Conservation (phyloP, 768 basidiomycete species). For the Imleria badia region DNA sequence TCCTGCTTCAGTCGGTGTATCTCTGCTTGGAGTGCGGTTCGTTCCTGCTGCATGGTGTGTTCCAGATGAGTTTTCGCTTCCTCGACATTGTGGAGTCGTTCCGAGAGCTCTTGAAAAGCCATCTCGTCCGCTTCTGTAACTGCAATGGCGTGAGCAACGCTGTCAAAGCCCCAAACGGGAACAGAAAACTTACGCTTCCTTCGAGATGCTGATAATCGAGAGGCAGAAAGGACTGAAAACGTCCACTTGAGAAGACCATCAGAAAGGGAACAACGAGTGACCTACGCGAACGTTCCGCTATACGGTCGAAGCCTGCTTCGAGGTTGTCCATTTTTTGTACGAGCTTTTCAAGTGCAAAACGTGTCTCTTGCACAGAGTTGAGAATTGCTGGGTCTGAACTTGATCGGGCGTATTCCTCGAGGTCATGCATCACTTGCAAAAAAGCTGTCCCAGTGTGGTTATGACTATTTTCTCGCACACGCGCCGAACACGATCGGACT, state of each 20-base stretch:
- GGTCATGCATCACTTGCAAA: slow-evolving; percentile 59
- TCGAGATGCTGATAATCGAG: slow-evolving; percentile 64
- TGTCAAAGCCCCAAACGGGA: not conserved
- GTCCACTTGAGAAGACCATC: slow-evolving; percentile 1
- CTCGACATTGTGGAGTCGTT: slow-evolving; percentile 61
- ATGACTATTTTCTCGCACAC: not conserved
- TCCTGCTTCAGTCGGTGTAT: slow-evolving; percentile 51
- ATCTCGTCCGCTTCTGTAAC: slow-evolving; percentile 75
- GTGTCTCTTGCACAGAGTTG: slow-evolving; percentile 61
- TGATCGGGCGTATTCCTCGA: slow-evolving; percentile 55
- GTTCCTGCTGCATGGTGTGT: slow-evolving; percentile 56
- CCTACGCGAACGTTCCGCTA: slow-evolving; percentile 82
- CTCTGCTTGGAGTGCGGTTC: slow-evolving; percentile 53
- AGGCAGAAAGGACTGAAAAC: slow-evolving; percentile 68
- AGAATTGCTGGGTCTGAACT: slow-evolving; percentile 47
- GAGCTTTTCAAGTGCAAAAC: slow-evolving; percentile 62
- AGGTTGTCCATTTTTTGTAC: slow-evolving; percentile 77
- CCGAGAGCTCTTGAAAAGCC: slow-evolving; percentile 67
- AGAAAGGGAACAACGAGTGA: not conserved
- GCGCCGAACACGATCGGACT: slow-evolving; percentile 41
- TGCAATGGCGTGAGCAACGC: slow-evolving; percentile 28
- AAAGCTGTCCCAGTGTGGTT: slow-evolving; percentile 44
- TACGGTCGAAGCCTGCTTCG: slow-evolving; percentile 78
- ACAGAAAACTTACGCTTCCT: slow-evolving; percentile 59
- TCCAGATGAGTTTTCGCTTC: slow-evolving; percentile 60